phyloP scores from a whole-genome alignment of 257 asterid genomes.

The Fraxinus excelsior region DNA sequence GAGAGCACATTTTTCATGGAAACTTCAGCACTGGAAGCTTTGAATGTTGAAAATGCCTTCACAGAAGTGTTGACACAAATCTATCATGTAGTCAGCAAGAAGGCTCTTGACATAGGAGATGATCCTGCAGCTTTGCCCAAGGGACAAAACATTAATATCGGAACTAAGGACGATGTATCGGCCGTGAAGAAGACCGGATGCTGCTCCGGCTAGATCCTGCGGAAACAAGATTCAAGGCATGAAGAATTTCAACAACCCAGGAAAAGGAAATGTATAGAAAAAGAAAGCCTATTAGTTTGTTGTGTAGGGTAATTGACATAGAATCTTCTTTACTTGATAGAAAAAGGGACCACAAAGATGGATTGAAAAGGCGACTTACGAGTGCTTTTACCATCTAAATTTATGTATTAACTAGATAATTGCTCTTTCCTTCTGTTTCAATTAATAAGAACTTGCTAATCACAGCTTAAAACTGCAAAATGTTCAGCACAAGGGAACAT shows the following conservation, averaged over 20 bases:
- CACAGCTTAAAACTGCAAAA: neutral
- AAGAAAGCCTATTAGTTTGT: constrained; percentile 1
- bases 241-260: constrained; percentile 1
- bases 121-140: constrained; percentile 37
- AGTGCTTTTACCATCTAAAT: neutral
- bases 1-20: constrained; percentile 48
- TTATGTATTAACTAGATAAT: neutral
- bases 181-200: constrained; percentile 39
- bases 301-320: neutral
- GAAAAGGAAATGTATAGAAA: constrained; percentile 1
- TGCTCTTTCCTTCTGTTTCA: neutral
- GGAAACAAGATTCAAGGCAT: neutral
- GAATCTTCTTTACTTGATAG: neutral
- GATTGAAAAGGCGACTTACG: neutral
- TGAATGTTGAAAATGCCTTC: constrained; percentile 41
- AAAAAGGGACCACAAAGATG: neutral
- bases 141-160: constrained; percentile 41
- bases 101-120: constrained; percentile 42
- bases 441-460: neutral
- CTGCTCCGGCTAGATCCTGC: constrained; percentile 30
- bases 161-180: constrained; percentile 32
- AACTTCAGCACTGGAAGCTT: constrained; percentile 50
- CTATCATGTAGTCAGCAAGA: constrained; percentile 39
- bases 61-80: constrained; percentile 48
- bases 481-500: neutral